Percentiles rank a stretch among this genome's conserved stretches.
phyloP scores from a whole-genome alignment of 2,329 filamentous ascomycete genomes.

The Pseudopithomyces maydicus region DNA sequence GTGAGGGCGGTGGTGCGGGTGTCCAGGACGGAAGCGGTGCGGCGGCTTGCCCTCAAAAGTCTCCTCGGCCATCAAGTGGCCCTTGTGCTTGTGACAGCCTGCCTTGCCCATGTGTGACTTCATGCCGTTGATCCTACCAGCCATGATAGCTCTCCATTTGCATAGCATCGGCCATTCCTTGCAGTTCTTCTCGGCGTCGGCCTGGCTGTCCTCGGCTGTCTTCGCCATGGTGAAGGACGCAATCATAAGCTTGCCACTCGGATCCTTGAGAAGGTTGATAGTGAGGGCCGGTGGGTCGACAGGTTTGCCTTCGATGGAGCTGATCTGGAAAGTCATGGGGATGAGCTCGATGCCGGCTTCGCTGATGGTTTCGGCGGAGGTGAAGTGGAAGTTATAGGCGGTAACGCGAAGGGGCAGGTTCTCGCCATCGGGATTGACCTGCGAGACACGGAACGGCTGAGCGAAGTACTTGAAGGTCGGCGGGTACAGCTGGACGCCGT shows the following conservation, averaged over 20 bases:
- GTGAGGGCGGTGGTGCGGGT: constrained; percentile 28
- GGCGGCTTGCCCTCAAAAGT: constrained; percentile 37
- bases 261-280: constrained; percentile 45
- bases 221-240: constrained; percentile 40
- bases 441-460: constrained; percentile 40
- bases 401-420: constrained; percentile 41
- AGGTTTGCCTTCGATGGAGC: constrained; percentile 36
- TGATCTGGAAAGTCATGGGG: constrained; percentile 44
- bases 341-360: constrained; percentile 45
- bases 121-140: constrained; percentile 40
- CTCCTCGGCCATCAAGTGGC: constrained; percentile 39
- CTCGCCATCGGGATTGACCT: constrained; percentile 35
- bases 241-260: constrained; percentile 44
- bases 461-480: constrained; percentile 36
- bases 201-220: constrained; percentile 21
- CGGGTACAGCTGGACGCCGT: constrained; percentile 46
- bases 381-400: constrained; percentile 42
- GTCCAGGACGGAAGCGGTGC: constrained; percentile 38
- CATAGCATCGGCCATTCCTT: constrained; percentile 46
- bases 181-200: constrained; percentile 36
- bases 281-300: constrained; percentile 40
- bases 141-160: constrained; percentile 49
- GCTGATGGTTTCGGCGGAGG: constrained; percentile 39
- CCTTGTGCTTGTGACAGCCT: constrained; percentile 41
- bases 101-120: constrained; percentile 37